Evolutionary conservation across 1,139 yeast genomes (phyloP), one percentile per base, ranked within the genome.

Genomic region (Blastobotrys arbuscula): DNA sequence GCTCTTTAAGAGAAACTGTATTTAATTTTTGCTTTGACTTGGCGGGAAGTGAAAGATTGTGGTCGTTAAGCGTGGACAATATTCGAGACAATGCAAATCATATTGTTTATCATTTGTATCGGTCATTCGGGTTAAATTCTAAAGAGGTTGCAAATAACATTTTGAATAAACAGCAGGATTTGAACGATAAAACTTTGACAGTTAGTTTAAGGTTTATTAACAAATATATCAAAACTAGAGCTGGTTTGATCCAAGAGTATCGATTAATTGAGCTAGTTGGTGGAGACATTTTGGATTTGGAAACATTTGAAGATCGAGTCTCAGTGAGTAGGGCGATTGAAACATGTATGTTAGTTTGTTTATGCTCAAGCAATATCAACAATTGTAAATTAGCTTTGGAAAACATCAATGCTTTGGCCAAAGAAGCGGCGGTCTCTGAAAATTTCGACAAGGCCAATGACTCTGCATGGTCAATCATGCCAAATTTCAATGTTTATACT

Each of bases 301-400:
- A 64, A 45, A 41, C 53, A 13, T 45, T 54, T 48, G 57, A 55
- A 10, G 60, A 68, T 3, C 59, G 71, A 7, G 42, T 49, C 13
- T 59, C 58, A n/a, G 58, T 64, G 13, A 58, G 65, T 24, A 47
- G 57, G 55, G 67, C 49, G 64, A 63, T 71, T 54, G 82, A 81
- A 62, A 73, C 75, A 58, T 67, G 75, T 30, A 59, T 77, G 59
- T 64, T 79, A 18, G 63, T 79, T 41, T 70, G 77, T 2, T 64
- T 81, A 31, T 75, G 83, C 53, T 75, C 84, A 0, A 81, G 79
- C 51, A 82, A 79, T 51, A 70, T 76, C 42, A 82, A 78, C 44
- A 74, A 77, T 45, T 81, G 79, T 60, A 71, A 74, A 49, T 66
- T 77, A 43, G 76, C 83, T 8, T 73, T 76, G 47, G 67, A 70